These are phyloP conservation scores for Penicillium soppii DNA, from an alignment of 495 filamentous ascomycete species.

Conservation along the genomic window DNA sequence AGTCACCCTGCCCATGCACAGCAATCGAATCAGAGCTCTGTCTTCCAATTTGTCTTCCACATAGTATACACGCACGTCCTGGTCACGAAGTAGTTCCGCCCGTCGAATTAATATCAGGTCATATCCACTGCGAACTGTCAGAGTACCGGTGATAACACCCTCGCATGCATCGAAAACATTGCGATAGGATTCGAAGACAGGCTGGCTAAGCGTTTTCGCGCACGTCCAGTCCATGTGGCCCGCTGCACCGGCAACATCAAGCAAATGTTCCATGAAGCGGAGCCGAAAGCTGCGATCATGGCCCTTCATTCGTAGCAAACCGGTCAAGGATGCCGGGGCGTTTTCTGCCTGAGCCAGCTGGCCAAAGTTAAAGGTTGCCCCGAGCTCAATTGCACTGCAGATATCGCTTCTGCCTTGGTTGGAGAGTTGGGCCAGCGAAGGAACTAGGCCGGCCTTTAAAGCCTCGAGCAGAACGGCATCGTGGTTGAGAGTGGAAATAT, in stretches of 20 bases:
- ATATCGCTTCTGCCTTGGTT: constrained; percentile 24
- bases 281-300: constrained; percentile 29
- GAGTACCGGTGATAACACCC: constrained; percentile 17
- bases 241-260: constrained; percentile 38
- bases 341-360: constrained; percentile 43
- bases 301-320: constrained; percentile 22
- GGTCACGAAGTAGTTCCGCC: constrained; percentile 11
- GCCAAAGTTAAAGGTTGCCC: constrained; percentile 45
- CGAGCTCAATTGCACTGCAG: constrained; percentile 41
- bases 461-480: constrained; percentile 36
- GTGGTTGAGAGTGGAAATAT: constrained; percentile 30
- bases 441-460: constrained; percentile 23
- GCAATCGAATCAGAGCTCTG: constrained; percentile 30
- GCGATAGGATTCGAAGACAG: constrained; percentile 30
- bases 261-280: constrained; percentile 36
- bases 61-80: constrained; percentile 26
- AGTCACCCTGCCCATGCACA: constrained; percentile 36
- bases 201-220: constrained; percentile 33
- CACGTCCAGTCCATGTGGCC: constrained; percentile 39
- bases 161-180: constrained; percentile 29
- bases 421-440: constrained; percentile 23
- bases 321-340: constrained; percentile 25
- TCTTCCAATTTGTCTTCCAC: constrained; percentile 18
- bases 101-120: constrained; percentile 30
- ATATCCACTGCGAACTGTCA: constrained; percentile 30